Percentiles rank a stretch among this genome's conserved stretches.
Conservation (phyloP, 306 rosid species). For the Begonia fuchsioides region DNA sequence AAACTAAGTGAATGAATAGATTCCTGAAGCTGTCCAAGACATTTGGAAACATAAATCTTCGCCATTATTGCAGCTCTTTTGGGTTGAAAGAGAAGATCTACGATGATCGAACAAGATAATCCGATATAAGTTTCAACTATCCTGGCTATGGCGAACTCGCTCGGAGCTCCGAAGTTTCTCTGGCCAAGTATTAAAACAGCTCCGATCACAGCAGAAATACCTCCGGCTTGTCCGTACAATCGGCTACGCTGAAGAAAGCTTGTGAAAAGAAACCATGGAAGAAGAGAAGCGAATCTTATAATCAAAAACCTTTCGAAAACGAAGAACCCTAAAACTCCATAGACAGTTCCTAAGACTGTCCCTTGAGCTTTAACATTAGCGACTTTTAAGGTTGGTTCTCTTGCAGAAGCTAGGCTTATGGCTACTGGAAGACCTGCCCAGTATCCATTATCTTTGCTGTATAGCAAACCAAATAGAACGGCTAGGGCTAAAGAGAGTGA, state of each 20-base stretch:
- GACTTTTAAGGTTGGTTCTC: constrained; percentile 44
- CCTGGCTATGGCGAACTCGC: constrained; percentile 44
- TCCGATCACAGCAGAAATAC: constrained; percentile 49
- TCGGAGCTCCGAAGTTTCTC: constrained; percentile 35
- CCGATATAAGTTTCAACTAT: constrained; percentile 52
- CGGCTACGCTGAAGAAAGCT: constrained; percentile 41
- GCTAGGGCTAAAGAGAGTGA: constrained; percentile 43
- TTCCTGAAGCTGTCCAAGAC: constrained; percentile 17
- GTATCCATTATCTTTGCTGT: constrained; percentile 35
- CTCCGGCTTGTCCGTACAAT: constrained; percentile 60
- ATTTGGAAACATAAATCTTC: constrained; percentile 24
- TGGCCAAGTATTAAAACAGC: constrained; percentile 42
- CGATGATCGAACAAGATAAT: constrained; percentile 27
- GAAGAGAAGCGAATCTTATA: constrained; percentile 32
- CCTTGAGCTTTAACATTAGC: constrained; percentile 60
- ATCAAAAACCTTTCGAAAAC: constrained; percentile 25
- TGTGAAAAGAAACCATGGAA: constrained; percentile 60
- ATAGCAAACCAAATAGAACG: constrained; percentile 33
- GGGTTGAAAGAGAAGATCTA: constrained; percentile 41
- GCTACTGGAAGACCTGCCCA: constrained; percentile 64
- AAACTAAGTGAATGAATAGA: constrained; percentile 25
- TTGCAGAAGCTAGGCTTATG: constrained; percentile 23
- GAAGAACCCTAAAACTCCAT: constrained; percentile 43
- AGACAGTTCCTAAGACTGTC: constrained; percentile 41
- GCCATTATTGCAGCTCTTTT: constrained; percentile 37